Evolutionary conservation across 2,329 filamentous ascomycete genomes (phyloP).

Genomic region (Colletotrichum sp.): DNA sequence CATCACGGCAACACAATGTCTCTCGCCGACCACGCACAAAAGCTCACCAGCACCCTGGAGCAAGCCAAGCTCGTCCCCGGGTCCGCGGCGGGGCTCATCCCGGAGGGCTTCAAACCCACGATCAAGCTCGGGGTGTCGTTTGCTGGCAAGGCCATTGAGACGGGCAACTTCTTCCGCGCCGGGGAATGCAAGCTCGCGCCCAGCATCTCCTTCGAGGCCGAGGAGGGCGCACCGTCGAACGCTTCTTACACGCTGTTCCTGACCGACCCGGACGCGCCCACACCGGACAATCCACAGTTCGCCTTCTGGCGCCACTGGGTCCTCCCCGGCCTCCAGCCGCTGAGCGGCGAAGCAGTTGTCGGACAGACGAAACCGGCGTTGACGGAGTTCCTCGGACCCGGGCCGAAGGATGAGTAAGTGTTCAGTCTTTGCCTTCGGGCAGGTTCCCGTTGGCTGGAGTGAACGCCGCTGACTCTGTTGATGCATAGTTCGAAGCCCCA

Average conservation of each 20-base stretch:
- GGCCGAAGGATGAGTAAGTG: conserved; percentile 51
- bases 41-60: conserved; percentile 35
- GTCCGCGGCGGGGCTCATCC: conserved; percentile 42
- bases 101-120: conserved; percentile 45
- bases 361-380: conserved; percentile 36
- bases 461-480: neutral
- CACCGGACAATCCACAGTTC: conserved; percentile 59
- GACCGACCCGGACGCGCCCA: conserved; percentile 60
- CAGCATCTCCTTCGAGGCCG: conserved; percentile 37
- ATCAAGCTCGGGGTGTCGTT: conserved; percentile 43
- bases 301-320: conserved; percentile 63
- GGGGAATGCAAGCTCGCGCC: conserved; percentile 42
- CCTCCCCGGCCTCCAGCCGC: conserved; percentile 42
- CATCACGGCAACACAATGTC: neutral
- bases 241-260: conserved; percentile 52
- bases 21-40: conserved; percentile 23
- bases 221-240: conserved; percentile 32
- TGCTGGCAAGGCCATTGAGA: conserved; percentile 34
- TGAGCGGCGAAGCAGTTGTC: conserved; percentile 25
- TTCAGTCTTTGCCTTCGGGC: neutral
- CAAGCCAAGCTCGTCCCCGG: conserved; percentile 45
- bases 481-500: conserved; percentile 49
- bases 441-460: neutral
- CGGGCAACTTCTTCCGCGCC: conserved; percentile 45
- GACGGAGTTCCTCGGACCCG: conserved; percentile 49